phyloP scores from a whole-genome alignment of 441 rosid genomes.

The Croton setiger region DNA sequence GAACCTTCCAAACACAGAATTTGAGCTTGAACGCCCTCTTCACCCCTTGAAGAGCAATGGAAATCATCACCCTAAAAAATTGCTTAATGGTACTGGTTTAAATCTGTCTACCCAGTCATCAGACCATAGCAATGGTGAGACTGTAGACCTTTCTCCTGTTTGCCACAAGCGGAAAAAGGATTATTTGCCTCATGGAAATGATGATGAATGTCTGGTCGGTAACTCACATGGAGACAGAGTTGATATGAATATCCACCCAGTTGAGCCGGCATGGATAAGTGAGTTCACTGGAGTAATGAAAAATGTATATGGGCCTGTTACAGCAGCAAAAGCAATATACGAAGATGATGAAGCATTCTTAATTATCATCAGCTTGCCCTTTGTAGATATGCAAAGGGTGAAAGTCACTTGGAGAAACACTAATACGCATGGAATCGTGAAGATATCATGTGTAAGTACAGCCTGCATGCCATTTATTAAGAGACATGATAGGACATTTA shows the following conservation, averaged over 20 bases:
- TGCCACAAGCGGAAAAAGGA: constrained; percentile 67
- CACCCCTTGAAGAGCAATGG: constrained; percentile 39
- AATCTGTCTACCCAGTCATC: constrained; percentile 73
- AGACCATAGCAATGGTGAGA: constrained; percentile 52
- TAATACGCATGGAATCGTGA: constrained; percentile 63
- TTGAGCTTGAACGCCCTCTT: constrained; percentile 60
- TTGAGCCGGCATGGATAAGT: constrained; percentile 57
- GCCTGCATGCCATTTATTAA: constrained; percentile 65
- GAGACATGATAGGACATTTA: constrained; percentile 77
- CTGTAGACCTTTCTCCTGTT: constrained; percentile 37
- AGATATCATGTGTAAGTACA: constrained; percentile 71
- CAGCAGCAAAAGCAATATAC: constrained; percentile 72
- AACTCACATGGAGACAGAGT: constrained; percentile 44
- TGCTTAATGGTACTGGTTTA: constrained; percentile 60
- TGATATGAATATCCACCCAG: constrained; percentile 48
- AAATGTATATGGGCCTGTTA: constrained; percentile 71
- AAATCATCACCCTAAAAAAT: constrained; percentile 42
- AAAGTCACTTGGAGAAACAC: constrained; percentile 85
- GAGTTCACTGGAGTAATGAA: constrained; percentile 81
- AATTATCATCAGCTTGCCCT: constrained; percentile 67
- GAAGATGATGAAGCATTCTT: constrained; percentile 72
- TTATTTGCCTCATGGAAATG: constrained; percentile 39
- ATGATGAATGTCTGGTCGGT: constrained; percentile 45
- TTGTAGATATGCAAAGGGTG: constrained; percentile 70
- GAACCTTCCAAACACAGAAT: constrained; percentile 61